These are phyloP conservation scores for Xylariaceae sp. DNA, from an alignment of 2,329 filamentous ascomycete species.

Conservation along the genomic window DNA sequence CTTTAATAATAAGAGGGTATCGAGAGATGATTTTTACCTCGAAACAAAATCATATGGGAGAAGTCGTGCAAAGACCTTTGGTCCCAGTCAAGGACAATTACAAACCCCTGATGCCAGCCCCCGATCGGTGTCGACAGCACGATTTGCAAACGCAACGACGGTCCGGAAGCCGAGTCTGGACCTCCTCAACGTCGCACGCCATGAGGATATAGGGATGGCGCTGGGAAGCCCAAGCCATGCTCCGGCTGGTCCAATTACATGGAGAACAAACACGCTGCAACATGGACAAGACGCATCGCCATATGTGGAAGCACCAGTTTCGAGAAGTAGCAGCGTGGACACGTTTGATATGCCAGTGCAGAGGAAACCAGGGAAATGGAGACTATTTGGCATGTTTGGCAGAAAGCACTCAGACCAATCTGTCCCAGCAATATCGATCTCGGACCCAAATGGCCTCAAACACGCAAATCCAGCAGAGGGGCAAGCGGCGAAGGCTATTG, in stretches of 20 bases:
- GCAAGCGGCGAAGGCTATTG: background rate
- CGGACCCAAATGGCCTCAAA: constrained; percentile 22
- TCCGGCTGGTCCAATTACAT: constrained; percentile 27
- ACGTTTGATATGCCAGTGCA: constrained; percentile 28
- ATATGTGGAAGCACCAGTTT: constrained; percentile 19
- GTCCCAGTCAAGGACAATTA: constrained; percentile 40
- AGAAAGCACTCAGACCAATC: constrained; percentile 38
- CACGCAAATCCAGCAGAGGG: constrained; percentile 15
- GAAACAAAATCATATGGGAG: constrained; percentile 30
- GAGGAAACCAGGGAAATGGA: constrained; percentile 56
- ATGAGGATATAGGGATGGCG: constrained; percentile 65
- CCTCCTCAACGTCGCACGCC: constrained; percentile 41
- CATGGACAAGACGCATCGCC: constrained; percentile 14
- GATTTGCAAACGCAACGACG: constrained; percentile 30
- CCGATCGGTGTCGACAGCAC: constrained; percentile 29
- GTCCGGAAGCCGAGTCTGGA: constrained; percentile 43
- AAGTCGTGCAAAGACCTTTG: constrained; percentile 38
- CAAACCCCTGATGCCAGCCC: constrained; percentile 45
- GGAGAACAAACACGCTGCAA: constrained; percentile 15
- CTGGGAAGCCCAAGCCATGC: constrained; percentile 64
- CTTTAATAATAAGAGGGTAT: constrained; percentile 42
- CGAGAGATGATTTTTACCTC: constrained; percentile 43
- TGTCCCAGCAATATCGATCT: constrained; percentile 9
- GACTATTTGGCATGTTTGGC: constrained; percentile 56
- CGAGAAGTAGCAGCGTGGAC: constrained; percentile 21